A percentile compares a stretch with the other conserved stretches of the same genome.
phyloP scores from a whole-genome alignment of 768 basidiomycete genomes.

The Coprinellus micaceus region DNA sequence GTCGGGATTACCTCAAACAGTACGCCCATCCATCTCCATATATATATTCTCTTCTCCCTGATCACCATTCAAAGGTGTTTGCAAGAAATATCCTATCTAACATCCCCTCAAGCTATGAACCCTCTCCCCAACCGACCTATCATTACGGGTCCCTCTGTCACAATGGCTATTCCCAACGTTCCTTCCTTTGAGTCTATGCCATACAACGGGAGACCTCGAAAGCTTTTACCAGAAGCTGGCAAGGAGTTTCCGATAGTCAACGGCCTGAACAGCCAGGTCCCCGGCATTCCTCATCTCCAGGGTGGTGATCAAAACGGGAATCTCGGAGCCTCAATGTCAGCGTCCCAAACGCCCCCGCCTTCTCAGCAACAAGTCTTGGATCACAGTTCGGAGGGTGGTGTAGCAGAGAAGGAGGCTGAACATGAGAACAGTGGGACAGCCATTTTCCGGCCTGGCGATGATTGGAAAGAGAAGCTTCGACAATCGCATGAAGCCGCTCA shows the following conservation, averaged over 20 bases:
- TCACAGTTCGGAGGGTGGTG: constrained; percentile 27
- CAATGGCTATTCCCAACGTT: constrained; percentile 65
- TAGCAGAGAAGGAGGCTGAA: constrained; percentile 46
- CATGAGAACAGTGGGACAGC: constrained; percentile 61
- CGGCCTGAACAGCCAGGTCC: constrained; percentile 51
- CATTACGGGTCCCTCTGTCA: constrained; percentile 59
- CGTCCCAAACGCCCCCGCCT: not conserved
- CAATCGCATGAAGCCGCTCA: constrained; percentile 61
- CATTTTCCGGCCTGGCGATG: constrained; percentile 85
- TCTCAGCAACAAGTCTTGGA: constrained; percentile 32
- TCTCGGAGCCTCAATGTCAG: constrained; percentile 10
- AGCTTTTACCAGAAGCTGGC: constrained; percentile 69
- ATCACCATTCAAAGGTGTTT: constrained; percentile 59
- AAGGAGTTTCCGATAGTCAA: constrained; percentile 71
- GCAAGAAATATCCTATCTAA: constrained; percentile 97
- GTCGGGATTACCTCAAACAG: constrained; percentile 97
- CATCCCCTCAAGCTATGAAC: constrained; percentile 96
- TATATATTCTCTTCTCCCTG: not conserved
- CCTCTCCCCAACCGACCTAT: constrained; percentile 87
- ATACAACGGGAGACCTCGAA: constrained; percentile 78
- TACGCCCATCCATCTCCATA: constrained; percentile 35
- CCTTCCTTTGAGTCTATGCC: constrained; percentile 70
- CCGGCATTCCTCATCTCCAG: constrained; percentile 31
- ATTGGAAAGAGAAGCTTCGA: constrained; percentile 79
- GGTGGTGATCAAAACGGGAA: not conserved